Base-by-base conservation (phyloP, 441 rosid genomes). In the Pelargonium fulgidum region DNA sequence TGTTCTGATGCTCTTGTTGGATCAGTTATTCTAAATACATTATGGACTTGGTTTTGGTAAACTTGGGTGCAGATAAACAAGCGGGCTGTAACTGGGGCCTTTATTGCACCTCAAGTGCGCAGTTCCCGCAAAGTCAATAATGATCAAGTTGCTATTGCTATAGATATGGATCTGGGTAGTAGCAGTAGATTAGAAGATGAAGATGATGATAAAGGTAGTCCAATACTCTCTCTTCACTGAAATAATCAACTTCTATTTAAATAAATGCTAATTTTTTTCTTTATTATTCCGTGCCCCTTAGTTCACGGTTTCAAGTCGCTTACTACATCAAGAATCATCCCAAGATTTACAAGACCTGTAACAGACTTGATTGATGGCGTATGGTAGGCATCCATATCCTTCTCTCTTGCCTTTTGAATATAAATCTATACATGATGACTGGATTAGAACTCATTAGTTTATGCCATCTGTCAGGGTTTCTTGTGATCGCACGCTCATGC, bases 221-320 rank as follows among this genome's bases (percentile, higher is more conserved):
- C 58, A 13, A 5, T 29, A 20, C 39, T 36, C 13, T 39, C 48
- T 50, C 19, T 45, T 54, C n/a, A 7, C 26, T 17, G 19, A 29
- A 50, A 48, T 24, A 44, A 6, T 24, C 58, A 29, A 7, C 10
- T 0, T 64, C 10, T 52, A 39, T 13, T 65, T 47, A 17, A 54
- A 36, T 0, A 52, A 71, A 47, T 45, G 29, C 39, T 33, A 42
- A 67, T 36, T 13, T 72, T 19, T 20, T 58, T 73, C 22, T 39
- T 65, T 73, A 65, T 58, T 67, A 71, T 45, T 62, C 58, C 41
- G 26, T 26, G 29, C 47, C 45, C 77, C 64, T 68, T 19, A 89
- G 97, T 86, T 79, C 99, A 89, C 83, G 98, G 99, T 73, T 96
- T 93, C 90, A 91, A 88, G 88, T 91, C 96, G 26, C 95, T 93